Conservation (phyloP, 345 rosid genomes). For the Xanthoceras sorbifolium region DNA sequence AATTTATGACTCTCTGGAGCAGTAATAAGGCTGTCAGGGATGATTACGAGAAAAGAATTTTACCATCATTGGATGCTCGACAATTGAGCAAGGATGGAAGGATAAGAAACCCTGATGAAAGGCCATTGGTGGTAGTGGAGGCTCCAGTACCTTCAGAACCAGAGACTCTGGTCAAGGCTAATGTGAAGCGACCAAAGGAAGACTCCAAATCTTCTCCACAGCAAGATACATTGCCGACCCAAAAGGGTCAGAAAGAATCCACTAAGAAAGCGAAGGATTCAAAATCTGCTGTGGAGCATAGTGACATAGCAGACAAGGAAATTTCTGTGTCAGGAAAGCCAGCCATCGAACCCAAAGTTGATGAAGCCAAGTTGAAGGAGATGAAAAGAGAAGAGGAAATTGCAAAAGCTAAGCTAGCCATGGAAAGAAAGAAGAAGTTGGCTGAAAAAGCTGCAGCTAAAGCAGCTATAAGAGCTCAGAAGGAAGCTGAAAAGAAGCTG, state of each 20-base stretch:
- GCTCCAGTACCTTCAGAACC: constrained; percentile 30
- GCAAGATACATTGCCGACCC: constrained; percentile 36
- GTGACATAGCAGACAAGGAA: constrained; percentile 37
- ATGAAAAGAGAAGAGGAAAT: constrained; percentile 87
- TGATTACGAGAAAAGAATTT: constrained; percentile 74
- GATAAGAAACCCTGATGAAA: constrained; percentile 58
- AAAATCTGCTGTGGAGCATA: constrained; percentile 38
- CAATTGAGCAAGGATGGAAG: constrained; percentile 74
- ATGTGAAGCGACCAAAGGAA: constrained; percentile 59
- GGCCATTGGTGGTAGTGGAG: constrained; percentile 56
- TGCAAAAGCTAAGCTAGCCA: constrained; percentile 82
- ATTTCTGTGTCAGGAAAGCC: constrained; percentile 40
- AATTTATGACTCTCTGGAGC: constrained; percentile 77
- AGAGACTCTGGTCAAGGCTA: constrained; percentile 50
- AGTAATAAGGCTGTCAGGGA: constrained; percentile 71
- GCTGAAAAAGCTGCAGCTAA: constrained; percentile 92
- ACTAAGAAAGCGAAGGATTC: constrained; percentile 40
- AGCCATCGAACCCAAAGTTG: constrained; percentile 42
- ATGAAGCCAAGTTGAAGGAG: constrained; percentile 74
- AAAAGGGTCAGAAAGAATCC: constrained; percentile 50
- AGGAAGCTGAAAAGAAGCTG: constrained; percentile 90
- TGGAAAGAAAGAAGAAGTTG: constrained; percentile 93
- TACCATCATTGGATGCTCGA: constrained; percentile 60
- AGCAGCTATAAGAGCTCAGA: constrained; percentile 86
- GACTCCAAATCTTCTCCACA: constrained; percentile 51